Base-by-base conservation (phyloP, 2,329 filamentous ascomycete genomes). In the Aschersonia sp. region DNA sequence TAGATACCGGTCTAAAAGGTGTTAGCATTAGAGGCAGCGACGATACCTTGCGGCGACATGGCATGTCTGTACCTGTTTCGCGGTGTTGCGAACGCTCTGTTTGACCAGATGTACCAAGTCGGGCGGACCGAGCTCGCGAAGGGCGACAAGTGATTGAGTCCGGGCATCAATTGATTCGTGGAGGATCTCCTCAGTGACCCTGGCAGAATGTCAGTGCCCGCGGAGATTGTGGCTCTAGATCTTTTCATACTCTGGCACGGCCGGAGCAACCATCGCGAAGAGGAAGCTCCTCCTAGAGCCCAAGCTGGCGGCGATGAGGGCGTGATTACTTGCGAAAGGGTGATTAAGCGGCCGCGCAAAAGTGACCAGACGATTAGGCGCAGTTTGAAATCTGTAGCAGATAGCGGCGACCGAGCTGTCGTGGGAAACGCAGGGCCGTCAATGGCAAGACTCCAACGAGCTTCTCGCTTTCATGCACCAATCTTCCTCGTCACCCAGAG, bases 51-150 rank as follows among this genome's bases (percentile, higher is more conserved):
- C 22, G 22, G 22, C 22, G 22, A 22, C 2, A 22, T 22, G 22
- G 22, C 22, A 22, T 22, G 22, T 22, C 22, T 22, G 22, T 62
- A 76, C 74, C 61, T 75, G 77, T 59, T 76, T 80, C 45, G 66
- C 70, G 35, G 72, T 65, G 57, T 75, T 79, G 56, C 77, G 69
- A 44, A 75, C 65, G 46, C 72, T 70, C 59, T 80, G 76, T 65
- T 96, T 97, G 58, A 95, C 79, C 49, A 98, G 77, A 68, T 98
- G 92, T 40, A 97, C 90, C 31, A 98, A 76, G 66, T 98, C 92
- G 47, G 92, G 92, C 30, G 92, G 92, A 42, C 92, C 92, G 49
- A 98, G 78, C 73, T 98, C 92, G 60, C 92, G 85, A 53, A 98
- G 75, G 44, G 81, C 79, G 55, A 84, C 76, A 40, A 98, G 77